Evolutionary conservation across 176 grass and related monocot genomes (phyloP), one percentile per base, ranked within the genome.

Genomic region (Musa schizocarpa): DNA sequence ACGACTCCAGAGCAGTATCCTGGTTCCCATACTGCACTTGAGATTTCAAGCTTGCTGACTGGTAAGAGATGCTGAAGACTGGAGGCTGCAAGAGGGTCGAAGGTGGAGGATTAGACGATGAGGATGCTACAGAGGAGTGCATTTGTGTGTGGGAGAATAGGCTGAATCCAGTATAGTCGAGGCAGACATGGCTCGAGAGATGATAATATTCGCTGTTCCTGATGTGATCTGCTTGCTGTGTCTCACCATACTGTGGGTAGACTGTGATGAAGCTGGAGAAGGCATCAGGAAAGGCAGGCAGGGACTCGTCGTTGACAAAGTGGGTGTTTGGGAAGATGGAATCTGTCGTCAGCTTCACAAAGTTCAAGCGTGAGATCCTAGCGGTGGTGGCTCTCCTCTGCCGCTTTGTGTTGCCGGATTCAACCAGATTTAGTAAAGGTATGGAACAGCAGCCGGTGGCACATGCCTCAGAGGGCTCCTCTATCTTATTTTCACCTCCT

Each of bases 101-200:
- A 26, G 61, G 0, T 13, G 82, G 23, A 69, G 71, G 20, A 1
- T 69, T 3, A 0, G 83, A 27, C 0, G 87, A 87, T 3, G 81
- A 86, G 13, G 87, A 89, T 9, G 92, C 61, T 0, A 73, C 1
- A 9, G 83, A 80, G 1, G 81, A 65, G 83, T 74, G 83, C 92
- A 96, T 88, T 90, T 96, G 92, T 26, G 87, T 79, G 73, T 92
- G 83, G 50, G 92, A 96, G 90, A 96, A 96, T 69, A 96, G 85
- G 87, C 86, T 89, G 81, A 96, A 80, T 69, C 92, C 92, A 24
- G 85, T 82, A 78, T 96, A 96, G 76, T 96, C 92, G 0, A 96
- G 83, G 83, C 92, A 96, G 11, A 89, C 92, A 50, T 96, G 92
- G 4, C 67, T 72, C 16, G 72, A 75, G n/a, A 96, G 89, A 87